Evolutionary conservation across 352 stramenopile genomes (phyloP).

Genomic region (Globisporangium alternatum): DNA sequence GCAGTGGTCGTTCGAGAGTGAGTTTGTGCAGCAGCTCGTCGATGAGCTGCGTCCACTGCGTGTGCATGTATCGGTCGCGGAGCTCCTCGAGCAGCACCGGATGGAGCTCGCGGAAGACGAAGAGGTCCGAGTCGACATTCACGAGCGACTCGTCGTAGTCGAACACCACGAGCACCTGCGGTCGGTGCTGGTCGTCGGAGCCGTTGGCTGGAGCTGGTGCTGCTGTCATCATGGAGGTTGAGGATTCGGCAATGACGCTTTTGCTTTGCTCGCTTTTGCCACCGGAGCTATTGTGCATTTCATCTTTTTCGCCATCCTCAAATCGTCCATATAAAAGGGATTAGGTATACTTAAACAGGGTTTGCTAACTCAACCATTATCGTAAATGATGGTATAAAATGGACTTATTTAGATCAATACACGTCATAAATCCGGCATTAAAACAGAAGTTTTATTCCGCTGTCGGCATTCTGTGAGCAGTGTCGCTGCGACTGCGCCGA

Average conservation of each 20-base stretch:
- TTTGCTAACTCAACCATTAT: too few relatives aligned
- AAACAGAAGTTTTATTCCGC: too few relatives aligned
- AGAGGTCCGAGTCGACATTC: slow-evolving; percentile 43
- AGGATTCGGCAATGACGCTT: neutral
- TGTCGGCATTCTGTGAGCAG: too few relatives aligned
- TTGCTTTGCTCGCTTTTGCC: neutral
- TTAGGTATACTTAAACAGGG: too few relatives aligned
- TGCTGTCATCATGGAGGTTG: neutral
- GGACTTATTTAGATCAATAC: too few relatives aligned
- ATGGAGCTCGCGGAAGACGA: slow-evolving; percentile 30
- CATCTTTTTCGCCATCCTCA: too few relatives aligned
- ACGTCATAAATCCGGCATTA: too few relatives aligned
- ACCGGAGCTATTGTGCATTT: too few relatives aligned
- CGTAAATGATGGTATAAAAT: too few relatives aligned
- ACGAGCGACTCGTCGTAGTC: slow-evolving; percentile 49
- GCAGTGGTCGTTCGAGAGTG: slow-evolving; percentile 20
- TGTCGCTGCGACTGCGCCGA: too few relatives aligned
- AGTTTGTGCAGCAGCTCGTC: slow-evolving; percentile 32
- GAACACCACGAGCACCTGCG: slow-evolving; percentile 41
- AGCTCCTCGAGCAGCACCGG: slow-evolving; percentile 25
- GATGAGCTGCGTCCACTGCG: slow-evolving; percentile 25
- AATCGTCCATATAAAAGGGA: too few relatives aligned
- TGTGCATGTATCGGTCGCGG: slow-evolving; percentile 12
- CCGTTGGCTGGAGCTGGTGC: neutral
- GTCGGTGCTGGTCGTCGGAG: neutral